Conservation (phyloP, 257 asterid genomes). For the Primulina tabacum region DNA sequence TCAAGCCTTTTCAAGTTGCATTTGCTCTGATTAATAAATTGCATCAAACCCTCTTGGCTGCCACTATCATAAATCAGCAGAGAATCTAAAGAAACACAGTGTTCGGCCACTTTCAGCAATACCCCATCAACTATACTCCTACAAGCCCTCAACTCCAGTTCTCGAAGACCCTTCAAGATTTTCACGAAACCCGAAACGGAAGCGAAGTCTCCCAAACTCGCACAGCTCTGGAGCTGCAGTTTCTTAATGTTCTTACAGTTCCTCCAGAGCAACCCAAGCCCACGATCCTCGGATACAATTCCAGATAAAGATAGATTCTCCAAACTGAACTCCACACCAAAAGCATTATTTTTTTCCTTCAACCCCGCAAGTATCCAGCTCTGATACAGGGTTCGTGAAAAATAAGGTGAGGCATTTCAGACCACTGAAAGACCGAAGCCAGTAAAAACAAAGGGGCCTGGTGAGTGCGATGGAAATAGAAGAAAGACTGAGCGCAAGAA, state of each 20-base stretch:
- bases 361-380: neutral
- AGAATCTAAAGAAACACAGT: slow-evolving; percentile 42
- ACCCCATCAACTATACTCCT: slow-evolving; percentile 54
- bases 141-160: slow-evolving; percentile 60
- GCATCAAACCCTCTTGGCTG: slow-evolving; percentile 57
- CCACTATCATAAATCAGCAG: slow-evolving; percentile 72
- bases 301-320: slow-evolving; percentile 57
- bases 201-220: slow-evolving; percentile 57
- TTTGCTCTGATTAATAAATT: slow-evolving; percentile 47
- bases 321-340: slow-evolving; percentile 40
- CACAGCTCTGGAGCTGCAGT: slow-evolving; percentile 58
- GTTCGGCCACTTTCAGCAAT: slow-evolving; percentile 43
- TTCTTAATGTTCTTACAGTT: slow-evolving; percentile 52
- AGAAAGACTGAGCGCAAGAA: slow-evolving; percentile 48
- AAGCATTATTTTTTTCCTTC: slow-evolving; percentile 1
- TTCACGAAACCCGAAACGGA: slow-evolving; percentile 44
- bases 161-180: slow-evolving; percentile 34
- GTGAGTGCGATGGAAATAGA: slow-evolving; percentile 46
- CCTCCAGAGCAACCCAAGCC: slow-evolving; percentile 56
- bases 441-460: slow-evolving; percentile 46
- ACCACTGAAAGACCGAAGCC: slow-evolving; percentile 43
- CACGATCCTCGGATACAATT: slow-evolving; percentile 42
- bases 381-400: slow-evolving; percentile 28
- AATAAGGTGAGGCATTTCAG: slow-evolving; percentile 49
- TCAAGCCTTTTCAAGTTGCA: slow-evolving; percentile 49